Base-by-base conservation (phyloP, 2,329 filamentous ascomycete species). In the Colletotrichum spinosum region DNA sequence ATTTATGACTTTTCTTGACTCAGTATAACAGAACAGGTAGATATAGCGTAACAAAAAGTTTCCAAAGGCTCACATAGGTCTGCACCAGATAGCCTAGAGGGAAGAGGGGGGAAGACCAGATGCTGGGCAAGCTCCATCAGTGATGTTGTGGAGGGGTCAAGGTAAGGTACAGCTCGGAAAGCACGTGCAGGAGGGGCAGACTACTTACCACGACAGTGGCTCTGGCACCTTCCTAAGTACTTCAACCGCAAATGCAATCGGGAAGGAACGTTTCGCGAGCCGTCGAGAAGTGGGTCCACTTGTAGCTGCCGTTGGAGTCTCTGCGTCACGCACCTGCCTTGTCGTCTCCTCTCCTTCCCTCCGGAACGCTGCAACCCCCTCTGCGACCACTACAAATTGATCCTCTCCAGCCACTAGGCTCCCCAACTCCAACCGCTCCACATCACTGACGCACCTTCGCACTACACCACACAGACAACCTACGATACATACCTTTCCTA, bases 121-220 rank as follows among this genome's bases (percentile, higher is more conserved):
- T 49, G 35, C 51, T 52, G 50, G 57, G 50, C 51, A 55, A 65
- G 62, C 57, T 65, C 58, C 46, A 49, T 56, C 4, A 25, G 25
- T 25, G 25, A 42, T 53, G 13, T 52, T 37, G 46, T 53, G 46
- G 61, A 63, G 48, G 63, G 58, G 63, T 57, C 25, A 34, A 45
- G 53, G 44, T 25, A 39, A 59, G 39, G 60, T 65, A 65, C 54
- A 50, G 45, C 53, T 59, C 34, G 38, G 44, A 46, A 65, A 65
- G 64, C 60, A 67, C 65, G 60, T 67, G 64, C 64, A 54, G 60
- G 60, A 60, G 60, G 60, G 64, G 55, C 60, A 51, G 42, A 34
- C 17, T 50, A 67, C 64, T 59, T 67, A n/a, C 39, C 15, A 34
- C 15, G 49, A 38, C 12, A 11, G 34, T 60, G 60, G 60, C 39